Evolutionary conservation across 805 yeast genomes (phyloP), one percentile per base, ranked within the genome.

Genomic region (Cyberlindnera subsufficiens): DNA sequence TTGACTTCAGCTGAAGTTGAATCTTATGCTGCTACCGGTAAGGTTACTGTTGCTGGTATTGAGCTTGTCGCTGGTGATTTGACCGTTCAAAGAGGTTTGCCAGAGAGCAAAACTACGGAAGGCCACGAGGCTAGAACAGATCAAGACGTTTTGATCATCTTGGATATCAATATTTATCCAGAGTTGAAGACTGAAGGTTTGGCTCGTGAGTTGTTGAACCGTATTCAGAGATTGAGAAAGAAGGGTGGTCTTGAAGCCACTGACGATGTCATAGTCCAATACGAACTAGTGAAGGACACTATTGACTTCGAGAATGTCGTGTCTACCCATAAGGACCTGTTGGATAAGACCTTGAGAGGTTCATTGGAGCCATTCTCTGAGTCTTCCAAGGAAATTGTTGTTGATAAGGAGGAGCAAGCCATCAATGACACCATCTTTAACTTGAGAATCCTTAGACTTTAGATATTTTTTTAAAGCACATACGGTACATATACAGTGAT

Each of bases 211-310:
- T 75, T 93, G 61, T 78, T 93, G 60, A 93, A 93, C 78, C 89
- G 99, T 69, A 88, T 93, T 54, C 99, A 93, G 75, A 84, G 96
- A 66, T 78, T 90, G 62, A 85, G 99, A 70, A 93, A 93, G 83
- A 89, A 90, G 77, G 89, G 86, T 51, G 96, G 96, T 30, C 75
- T 93, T 60, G 86, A 86, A 61, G 90, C 95, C 49, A 91, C 97
- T 36, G 99, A 93, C 63, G 99, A 93, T 55, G 95, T 93, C 40
- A 65, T 77, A 50, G 96, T 93, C 46, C 89, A 91, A 67, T 86
- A 86, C 67, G 69, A 78, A 50, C 62, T 89, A 47, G 53, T 68
- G 44, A 75, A 79, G 51, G 80, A 77, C 51, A 79, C 86, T 46
- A 75, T 85, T 55, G 78, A 74, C 22, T 71, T 90, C 43, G 79